These are phyloP conservation scores for Cryptomeria japonica DNA, from an alignment of 75 land plant genomes.

Conservation along the genomic window DNA sequence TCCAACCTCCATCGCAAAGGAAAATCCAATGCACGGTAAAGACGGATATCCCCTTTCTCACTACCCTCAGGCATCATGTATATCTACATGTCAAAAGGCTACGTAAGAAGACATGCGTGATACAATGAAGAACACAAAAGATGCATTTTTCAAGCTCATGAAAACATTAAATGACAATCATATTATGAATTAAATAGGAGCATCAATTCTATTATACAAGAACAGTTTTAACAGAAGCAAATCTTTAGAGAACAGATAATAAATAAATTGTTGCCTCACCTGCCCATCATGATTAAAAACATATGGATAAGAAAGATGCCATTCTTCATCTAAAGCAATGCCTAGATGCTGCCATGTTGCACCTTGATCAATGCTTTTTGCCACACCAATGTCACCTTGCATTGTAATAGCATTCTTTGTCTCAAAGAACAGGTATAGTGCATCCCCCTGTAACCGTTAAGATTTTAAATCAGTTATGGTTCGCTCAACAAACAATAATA, in stretches of 20 bases:
- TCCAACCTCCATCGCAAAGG: slow-evolving; percentile 83
- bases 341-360: slow-evolving; percentile 83
- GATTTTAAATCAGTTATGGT: neutral
- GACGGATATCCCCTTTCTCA: slow-evolving; percentile 71
- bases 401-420: slow-evolving; percentile 81
- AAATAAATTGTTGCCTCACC: slow-evolving; percentile 35
- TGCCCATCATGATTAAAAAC: slow-evolving; percentile 67
- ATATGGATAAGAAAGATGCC: slow-evolving; percentile 93
- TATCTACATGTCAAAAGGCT: slow-evolving; percentile 44
- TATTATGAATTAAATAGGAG: neutral
- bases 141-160: neutral
- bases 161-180: neutral
- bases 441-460: slow-evolving; percentile 46
- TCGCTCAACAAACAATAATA: neutral
- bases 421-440: slow-evolving; percentile 81
- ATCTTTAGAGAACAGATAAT: neutral
- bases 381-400: slow-evolving; percentile 96
- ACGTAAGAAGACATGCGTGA: slow-evolving; percentile 1
- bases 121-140: neutral
- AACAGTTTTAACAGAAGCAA: neutral
- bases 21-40: slow-evolving; percentile 76
- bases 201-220: neutral
- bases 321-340: slow-evolving; percentile 82
- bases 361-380: slow-evolving; percentile 75
- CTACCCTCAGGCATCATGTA: slow-evolving; percentile 97